Evolutionary conservation across 805 yeast species (phyloP).

Genomic region (Zygosaccharomyces pseudorouxii): DNA sequence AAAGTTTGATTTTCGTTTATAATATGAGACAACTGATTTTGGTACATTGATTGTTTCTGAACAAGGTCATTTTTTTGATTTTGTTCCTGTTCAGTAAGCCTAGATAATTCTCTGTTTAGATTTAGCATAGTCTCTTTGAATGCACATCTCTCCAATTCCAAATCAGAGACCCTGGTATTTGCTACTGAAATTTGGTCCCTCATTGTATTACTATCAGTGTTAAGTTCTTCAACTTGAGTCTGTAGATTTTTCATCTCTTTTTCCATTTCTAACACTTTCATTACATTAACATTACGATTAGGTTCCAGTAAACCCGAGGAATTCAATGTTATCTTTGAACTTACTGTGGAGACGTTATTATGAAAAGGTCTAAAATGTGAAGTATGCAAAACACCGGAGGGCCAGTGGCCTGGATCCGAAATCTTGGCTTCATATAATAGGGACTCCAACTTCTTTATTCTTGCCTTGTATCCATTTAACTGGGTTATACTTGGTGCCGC

Average conservation of each 20-base stretch:
- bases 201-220: neutral
- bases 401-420: slow-evolving; percentile 47
- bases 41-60: slow-evolving; percentile 26
- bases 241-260: slow-evolving; percentile 7
- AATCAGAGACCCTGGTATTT: slow-evolving; percentile 14
- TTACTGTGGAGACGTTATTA: slow-evolving; percentile 14
- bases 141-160: slow-evolving; percentile 27
- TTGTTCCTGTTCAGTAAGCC: slow-evolving; percentile 23
- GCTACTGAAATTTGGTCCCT: slow-evolving; percentile 3
- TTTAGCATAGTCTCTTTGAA: slow-evolving; percentile 29
- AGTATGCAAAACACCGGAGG: slow-evolving; percentile 37
- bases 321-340: slow-evolving; percentile 12
- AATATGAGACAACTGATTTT: slow-evolving; percentile 14
- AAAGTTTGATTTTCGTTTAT: slow-evolving; percentile 14
- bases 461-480: slow-evolving; percentile 58
- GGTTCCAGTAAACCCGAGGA: slow-evolving; percentile 6
- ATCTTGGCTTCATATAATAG: slow-evolving; percentile 70
- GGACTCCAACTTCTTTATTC: slow-evolving; percentile 74
- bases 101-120: slow-evolving; percentile 28
- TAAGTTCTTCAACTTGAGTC: slow-evolving; percentile 8
- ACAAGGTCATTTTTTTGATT: slow-evolving; percentile 14
- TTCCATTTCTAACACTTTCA: slow-evolving; percentile 11
- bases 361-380: slow-evolving; percentile 14
- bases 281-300: neutral
- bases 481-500: slow-evolving; percentile 31